phyloP scores from a whole-genome alignment of 108 stramenopile species.

The Nitzschia sp. region DNA sequence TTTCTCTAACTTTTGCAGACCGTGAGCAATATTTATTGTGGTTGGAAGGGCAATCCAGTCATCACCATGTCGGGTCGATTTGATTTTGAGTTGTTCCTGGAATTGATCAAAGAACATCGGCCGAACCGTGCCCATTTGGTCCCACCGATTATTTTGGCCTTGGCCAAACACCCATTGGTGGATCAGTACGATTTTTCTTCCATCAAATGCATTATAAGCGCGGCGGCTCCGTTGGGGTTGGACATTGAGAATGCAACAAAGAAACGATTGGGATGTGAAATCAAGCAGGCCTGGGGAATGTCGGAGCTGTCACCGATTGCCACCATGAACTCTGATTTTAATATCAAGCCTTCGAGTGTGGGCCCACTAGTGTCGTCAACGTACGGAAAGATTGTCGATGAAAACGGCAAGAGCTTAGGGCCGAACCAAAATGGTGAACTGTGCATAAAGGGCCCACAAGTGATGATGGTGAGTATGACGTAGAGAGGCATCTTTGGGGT shows the following conservation, averaged over 20 bases:
- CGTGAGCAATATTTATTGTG: slow-evolving; percentile 57
- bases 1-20: too few species aligned
- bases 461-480: slow-evolving; percentile 53
- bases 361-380: slow-evolving; percentile 74
- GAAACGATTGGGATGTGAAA: slow-evolving; percentile 53
- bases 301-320: slow-evolving; percentile 79
- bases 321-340: slow-evolving; percentile 63
- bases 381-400: slow-evolving; percentile 80
- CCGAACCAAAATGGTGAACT: slow-evolving; percentile 84
- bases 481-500: not conserved
- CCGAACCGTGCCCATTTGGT: slow-evolving; percentile 87
- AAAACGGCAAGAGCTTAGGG: slow-evolving; percentile 63
- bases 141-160: slow-evolving; percentile 80
- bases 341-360: slow-evolving; percentile 46
- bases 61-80: slow-evolving; percentile 81
- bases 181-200: slow-evolving; percentile 75
- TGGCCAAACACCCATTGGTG: slow-evolving; percentile 83
- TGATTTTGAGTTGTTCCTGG: slow-evolving; percentile 77
- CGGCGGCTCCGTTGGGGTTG: slow-evolving; percentile 84
- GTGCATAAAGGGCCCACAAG: slow-evolving; percentile 77
- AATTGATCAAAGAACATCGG: slow-evolving; percentile 67
- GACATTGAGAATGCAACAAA: slow-evolving; percentile 69
- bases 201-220: slow-evolving; percentile 64
- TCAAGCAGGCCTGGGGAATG: slow-evolving; percentile 94
- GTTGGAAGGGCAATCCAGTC: slow-evolving; percentile 70